Conservation (phyloP, 345 rosid genomes). For the Gossypium anomalum region DNA sequence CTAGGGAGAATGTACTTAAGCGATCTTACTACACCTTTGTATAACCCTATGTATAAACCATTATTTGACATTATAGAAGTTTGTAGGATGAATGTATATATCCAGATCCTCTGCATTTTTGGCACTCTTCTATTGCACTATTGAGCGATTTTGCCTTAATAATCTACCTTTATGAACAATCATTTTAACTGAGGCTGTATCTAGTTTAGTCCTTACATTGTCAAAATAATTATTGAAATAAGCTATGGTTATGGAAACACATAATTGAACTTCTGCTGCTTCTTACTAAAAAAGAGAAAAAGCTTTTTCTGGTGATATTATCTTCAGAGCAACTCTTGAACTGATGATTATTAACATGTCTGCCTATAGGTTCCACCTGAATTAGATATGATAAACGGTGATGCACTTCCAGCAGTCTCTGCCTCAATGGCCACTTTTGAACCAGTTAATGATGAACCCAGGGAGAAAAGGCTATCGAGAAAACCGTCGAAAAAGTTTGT, state of each 20-base stretch:
- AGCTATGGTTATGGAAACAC: not conserved
- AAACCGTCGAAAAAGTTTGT: constrained; percentile 61
- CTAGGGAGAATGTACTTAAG: not conserved
- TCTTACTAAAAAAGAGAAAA: not conserved
- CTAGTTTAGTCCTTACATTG: not conserved
- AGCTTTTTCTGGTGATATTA: not conserved
- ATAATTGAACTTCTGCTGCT: not conserved
- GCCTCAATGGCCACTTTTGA: constrained; percentile 19
- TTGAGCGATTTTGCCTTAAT: not conserved
- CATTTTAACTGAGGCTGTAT: not conserved
- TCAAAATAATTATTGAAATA: not conserved
- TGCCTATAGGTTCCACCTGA: constrained; percentile 55
- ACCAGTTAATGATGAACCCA: constrained; percentile 19
- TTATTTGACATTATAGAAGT: not conserved
- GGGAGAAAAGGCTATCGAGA: constrained; percentile 38
- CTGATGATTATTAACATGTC: constrained; percentile 8
- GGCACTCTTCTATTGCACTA: not conserved
- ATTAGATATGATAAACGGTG: constrained; percentile 30
- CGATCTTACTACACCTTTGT: not conserved
- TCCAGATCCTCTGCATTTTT: not conserved
- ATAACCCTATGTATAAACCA: not conserved
- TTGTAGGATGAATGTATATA: not conserved
- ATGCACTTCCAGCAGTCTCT: constrained; percentile 19
- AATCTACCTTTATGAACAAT: not conserved
- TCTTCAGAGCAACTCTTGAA: not conserved